Percentiles rank a stretch among this genome's conserved stretches.
phyloP scores from a whole-genome alignment of 75 land plant genomes.

The Pinus tabuliformis region DNA sequence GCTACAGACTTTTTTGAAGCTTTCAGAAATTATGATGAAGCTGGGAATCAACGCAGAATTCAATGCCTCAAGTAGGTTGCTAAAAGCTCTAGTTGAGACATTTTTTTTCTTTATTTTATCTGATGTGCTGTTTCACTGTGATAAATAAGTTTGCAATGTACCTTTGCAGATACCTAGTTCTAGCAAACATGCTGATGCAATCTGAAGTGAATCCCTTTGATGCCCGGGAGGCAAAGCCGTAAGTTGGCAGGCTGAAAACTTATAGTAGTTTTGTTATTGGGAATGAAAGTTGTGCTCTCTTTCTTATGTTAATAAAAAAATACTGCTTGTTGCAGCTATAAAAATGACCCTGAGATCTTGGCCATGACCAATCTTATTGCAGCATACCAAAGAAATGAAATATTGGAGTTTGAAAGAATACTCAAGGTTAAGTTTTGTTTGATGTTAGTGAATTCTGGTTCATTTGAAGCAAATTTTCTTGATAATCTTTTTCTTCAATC shows the following conservation, averaged over 20 bases:
- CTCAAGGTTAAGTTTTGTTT: constrained; percentile 59
- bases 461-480: neutral
- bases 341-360: constrained; percentile 96
- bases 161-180: constrained; percentile 79
- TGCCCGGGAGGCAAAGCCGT: constrained; percentile 99
- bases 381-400: constrained; percentile 95
- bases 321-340: constrained; percentile 56
- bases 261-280: constrained; percentile 1
- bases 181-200: constrained; percentile 98
- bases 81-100: neutral
- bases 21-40: constrained; percentile 98
- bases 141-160: neutral
- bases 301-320: neutral
- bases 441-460: neutral
- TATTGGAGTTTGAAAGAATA: constrained; percentile 96
- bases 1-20: constrained; percentile 99
- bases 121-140: neutral
- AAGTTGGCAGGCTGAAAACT: constrained; percentile 18
- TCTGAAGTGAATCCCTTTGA: constrained; percentile 99
- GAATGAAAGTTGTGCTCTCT: neutral
- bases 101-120: neutral
- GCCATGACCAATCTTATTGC: constrained; percentile 99
- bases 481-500: neutral
- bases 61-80: constrained; percentile 88
- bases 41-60: constrained; percentile 95